Evolutionary conservation across 805 yeast genomes (phyloP).

Genomic region (Starmerella floricola): DNA sequence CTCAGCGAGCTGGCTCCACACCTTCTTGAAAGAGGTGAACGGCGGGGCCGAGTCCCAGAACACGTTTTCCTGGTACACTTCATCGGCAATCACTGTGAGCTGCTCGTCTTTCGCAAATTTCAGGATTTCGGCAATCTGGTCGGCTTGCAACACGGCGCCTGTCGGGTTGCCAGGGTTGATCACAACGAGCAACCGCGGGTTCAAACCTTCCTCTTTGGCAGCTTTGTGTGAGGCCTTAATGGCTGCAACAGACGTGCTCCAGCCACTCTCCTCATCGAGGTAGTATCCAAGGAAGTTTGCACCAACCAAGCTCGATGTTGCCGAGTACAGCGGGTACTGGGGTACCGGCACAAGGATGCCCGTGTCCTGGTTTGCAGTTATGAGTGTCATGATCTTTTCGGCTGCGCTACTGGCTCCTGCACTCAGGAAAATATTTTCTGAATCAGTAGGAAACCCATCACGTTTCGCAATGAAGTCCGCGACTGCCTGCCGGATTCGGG

Average conservation of each 20-base stretch:
- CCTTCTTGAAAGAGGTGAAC: conserved; percentile 74
- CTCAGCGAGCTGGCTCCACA: conserved; percentile 51
- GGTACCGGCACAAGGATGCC: conserved; percentile 85
- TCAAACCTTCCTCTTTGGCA: conserved; percentile 41
- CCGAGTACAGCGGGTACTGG: conserved; percentile 94
- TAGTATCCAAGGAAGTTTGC: conserved; percentile 78
- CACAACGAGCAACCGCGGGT: conserved; percentile 70
- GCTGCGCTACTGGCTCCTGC: conserved; percentile 95
- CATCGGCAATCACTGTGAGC: conserved; percentile 85
- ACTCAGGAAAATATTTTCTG: conserved; percentile 70
- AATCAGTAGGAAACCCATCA: conserved; percentile 59
- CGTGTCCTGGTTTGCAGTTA: conserved; percentile 56
- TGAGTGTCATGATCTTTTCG: conserved; percentile 56
- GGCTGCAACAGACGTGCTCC: conserved; percentile 70
- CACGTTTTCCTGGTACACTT: conserved; percentile 91
- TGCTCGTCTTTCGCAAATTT: conserved; percentile 75
- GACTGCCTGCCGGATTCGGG: conserved; percentile 57
- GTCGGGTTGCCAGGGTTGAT: conserved; percentile 99
- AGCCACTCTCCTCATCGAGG: conserved; percentile 63
- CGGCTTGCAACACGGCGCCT: conserved; percentile 62
- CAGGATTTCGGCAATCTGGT: conserved; percentile 58
- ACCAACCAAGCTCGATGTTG: conserved; percentile 75
- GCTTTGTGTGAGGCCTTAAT: conserved; percentile 44
- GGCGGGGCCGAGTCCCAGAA: conserved; percentile 46
- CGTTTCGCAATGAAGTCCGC: conserved; percentile 69